Base-by-base conservation (phyloP, 2,329 filamentous ascomycete species). In the Penicillium sp. region DNA sequence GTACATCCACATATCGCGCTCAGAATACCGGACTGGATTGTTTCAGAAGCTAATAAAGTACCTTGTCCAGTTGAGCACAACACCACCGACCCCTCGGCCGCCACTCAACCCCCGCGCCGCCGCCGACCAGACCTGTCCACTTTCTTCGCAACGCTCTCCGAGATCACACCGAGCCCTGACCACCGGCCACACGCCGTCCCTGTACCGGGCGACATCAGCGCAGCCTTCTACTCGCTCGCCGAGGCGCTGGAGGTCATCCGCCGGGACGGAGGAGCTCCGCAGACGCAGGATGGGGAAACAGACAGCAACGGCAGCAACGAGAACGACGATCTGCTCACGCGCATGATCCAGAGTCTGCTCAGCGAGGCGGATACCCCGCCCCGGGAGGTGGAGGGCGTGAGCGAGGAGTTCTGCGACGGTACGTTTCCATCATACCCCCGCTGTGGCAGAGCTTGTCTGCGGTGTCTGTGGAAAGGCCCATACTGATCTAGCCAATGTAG, bases 61-160 rank as follows among this genome's bases (percentile, higher is more conserved):
- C 11, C 16, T 8, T 28, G 23, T 36, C n/a, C 37, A 72, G 68
- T 68, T 48, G 69, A 70, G 48, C 68, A 72, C 51, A 67, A 66
- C 36, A 70, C 63, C 31, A 51, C 50, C 41, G 59, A 64, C 47
- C 59, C 57, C 36, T 54, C 55, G 38, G 44, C 50, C 36, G 27
- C 39, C 16, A 30, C 40, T 35, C 36, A 37, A 17, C 36, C 37
- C 47, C 64, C 65, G 13, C 63, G 64, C 21, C 65, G 67, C 38
- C 78, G 78, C 48, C 76, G 79, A 36, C 80, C 80, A 18, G 80
- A 84, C 59, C 74, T 83, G 27, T 79, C 76, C 27, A 80, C 79
- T 53, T 83, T 84, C 70, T 82, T 82, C 67, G 73, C 74, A 41
- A 76, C 77, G 30, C 76, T 83, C 34, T 66, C 67, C 44, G 76